Base-by-base conservation (phyloP, 2,329 filamentous ascomycete genomes). In the Drechslerella coelobrocha region DNA sequence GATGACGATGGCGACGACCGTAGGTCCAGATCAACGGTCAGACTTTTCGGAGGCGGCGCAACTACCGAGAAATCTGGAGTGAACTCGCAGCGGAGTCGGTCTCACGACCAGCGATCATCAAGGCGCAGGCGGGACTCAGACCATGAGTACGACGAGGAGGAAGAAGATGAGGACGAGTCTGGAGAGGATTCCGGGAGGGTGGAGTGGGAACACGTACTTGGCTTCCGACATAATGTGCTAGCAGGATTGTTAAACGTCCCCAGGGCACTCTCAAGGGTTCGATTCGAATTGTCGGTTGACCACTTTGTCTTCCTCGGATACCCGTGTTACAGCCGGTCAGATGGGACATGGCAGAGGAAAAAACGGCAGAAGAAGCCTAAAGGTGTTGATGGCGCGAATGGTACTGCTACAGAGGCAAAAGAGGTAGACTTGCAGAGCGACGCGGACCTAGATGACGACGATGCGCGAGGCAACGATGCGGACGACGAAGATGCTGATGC, bases 231-330 rank as follows among this genome's bases (percentile, higher is more conserved):
- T n/a, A 86, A 88, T 72, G 89, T 91, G 48, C 84, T 96, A 71
- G 90, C 91, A 75, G 91, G 89, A 73, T 84, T 96, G 52, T 78
- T 96, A 60, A 91, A 89, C 0, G 91, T 92, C 0, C 86, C 86
- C 7, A 83, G 86, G 10, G 85, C 88, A 7, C 91, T 90, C 78
- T 89, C 94, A 80, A 95, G 93, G 80, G 86, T 84, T 74, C 85
- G 87, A 23, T 96, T 96, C 76, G 90, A 96, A 77, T 83, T 96
- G 66, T 89, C 88, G 0, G 82, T 96, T 7, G 90, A 95, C 75
- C 88, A 91, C 48, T 81, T 93, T 41, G 86, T 88, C 63, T 94
- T 91, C 76, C 82, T 95, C 17, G 91, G 91, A 0, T 91, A 91
- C 78, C 92, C 92, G 2, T 86, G 95, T 41, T 91, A 92, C 78